These are phyloP conservation scores for Stenocarpella maydis DNA, from an alignment of 2,329 filamentous ascomycete species.

Conservation along the genomic window DNA sequence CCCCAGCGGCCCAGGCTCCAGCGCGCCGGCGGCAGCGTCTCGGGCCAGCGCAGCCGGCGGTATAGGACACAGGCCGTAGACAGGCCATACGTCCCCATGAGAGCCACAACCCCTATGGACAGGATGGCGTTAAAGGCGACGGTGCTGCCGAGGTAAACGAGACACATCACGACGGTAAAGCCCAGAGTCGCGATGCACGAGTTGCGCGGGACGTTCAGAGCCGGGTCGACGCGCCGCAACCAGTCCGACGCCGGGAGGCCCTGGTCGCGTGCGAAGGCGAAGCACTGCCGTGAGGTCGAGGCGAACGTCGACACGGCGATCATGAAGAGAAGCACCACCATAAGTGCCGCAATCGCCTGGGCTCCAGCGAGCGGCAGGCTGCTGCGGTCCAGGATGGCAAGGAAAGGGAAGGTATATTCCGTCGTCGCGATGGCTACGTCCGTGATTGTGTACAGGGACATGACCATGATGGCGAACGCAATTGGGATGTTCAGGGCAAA, in stretches of 20 bases:
- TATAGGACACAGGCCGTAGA: slow-evolving; percentile 54
- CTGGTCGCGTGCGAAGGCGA: slow-evolving; percentile 59
- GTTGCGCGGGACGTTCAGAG: slow-evolving; percentile 11
- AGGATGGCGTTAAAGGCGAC: slow-evolving; percentile 37
- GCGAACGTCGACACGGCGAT: slow-evolving; percentile 62
- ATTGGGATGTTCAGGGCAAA: slow-evolving; percentile 44
- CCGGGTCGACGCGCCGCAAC: slow-evolving; percentile 43
- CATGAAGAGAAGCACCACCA: slow-evolving; percentile 57
- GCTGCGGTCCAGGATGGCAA: slow-evolving; percentile 61
- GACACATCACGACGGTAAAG: not conserved
- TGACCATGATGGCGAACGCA: slow-evolving; percentile 39
- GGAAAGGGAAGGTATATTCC: slow-evolving; percentile 65
- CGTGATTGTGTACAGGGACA: not conserved
- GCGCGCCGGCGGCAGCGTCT: slow-evolving; percentile 47
- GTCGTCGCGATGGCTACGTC: slow-evolving; percentile 47
- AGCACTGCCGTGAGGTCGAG: slow-evolving; percentile 65
- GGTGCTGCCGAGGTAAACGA: slow-evolving; percentile 3
- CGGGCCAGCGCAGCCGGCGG: slow-evolving; percentile 47
- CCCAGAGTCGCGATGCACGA: not conserved
- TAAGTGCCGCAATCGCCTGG: slow-evolving; percentile 58
- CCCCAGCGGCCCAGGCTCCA: slow-evolving; percentile 54
- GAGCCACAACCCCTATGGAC: slow-evolving; percentile 57
- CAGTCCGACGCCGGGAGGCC: slow-evolving; percentile 51
- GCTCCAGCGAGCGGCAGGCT: slow-evolving; percentile 45
- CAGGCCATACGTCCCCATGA: slow-evolving; percentile 61